Evolutionary conservation across 129 eudicot species (phyloP), one percentile per base, ranked within the genome.

Genomic region (Flaveria robusta): DNA sequence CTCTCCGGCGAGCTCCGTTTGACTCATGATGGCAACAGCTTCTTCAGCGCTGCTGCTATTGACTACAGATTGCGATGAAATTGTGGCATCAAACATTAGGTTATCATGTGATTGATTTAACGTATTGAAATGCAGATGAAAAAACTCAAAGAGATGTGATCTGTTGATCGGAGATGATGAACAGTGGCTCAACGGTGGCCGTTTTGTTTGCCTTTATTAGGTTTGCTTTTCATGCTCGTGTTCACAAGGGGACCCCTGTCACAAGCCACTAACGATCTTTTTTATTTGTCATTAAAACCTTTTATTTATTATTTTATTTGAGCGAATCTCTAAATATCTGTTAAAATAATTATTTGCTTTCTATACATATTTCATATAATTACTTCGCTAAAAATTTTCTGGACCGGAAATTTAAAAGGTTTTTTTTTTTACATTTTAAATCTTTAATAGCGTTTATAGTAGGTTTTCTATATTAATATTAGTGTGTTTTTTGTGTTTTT

Each of bases 1-100:
- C 69, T 81, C 97, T 45, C 88, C 93, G 83, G 91, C 84, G 8
- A 86, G 85, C 70, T 74, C 79, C 73, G 79, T 46, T 18, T 79
- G 68, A 52, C 50, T 50, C 77, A 60, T 79, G 1, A 37, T 65
- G 5, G n/a, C 13, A 39, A 52, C 1, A 60, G 60, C 12, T 27
- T 74, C 45, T 31, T 24, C 31, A 64, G 27, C 22, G 50, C 3
- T 19, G 76, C 8, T 46, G 72, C 8, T 46, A 64, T 27, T 49
- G 66, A 47, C 37, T 76, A 50, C 16, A 50, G 78, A 72, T 37
- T 64, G 45, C 9, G 83, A n/a, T 5, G 46, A 65, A 65, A 64
- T n/a, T 29, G 58, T 5, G 27, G 76, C 24, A 31, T 12, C 29
- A 37, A 29, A 26, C 22, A 68, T 55, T 14, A 55, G 0, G 58